phyloP scores from a whole-genome alignment of 176 grass and related monocot genomes.

The Coix lacrymajobi region DNA sequence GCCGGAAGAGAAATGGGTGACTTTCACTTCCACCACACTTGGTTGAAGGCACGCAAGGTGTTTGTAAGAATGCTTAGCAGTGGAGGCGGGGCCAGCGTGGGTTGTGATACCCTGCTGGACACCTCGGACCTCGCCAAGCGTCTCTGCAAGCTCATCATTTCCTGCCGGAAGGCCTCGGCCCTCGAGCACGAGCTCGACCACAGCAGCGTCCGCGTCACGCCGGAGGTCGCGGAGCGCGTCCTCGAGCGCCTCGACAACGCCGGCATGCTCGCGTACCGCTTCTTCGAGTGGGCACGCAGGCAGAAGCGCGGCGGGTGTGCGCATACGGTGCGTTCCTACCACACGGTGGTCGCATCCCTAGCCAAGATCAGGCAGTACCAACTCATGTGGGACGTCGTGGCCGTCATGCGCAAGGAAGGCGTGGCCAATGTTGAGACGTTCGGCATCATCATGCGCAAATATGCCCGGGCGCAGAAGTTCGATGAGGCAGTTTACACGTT shows the following conservation, averaged over 20 bases:
- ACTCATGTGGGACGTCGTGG: slow-evolving; percentile 86
- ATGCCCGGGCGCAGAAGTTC: slow-evolving; percentile 75
- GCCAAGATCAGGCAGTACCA: slow-evolving; percentile 92
- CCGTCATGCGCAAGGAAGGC: slow-evolving; percentile 60
- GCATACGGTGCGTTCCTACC: slow-evolving; percentile 71
- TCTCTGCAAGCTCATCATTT: slow-evolving; percentile 67
- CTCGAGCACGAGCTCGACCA: slow-evolving; percentile 75
- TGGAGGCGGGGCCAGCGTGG: not conserved
- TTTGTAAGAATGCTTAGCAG: slow-evolving; percentile 71
- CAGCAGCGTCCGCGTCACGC: slow-evolving; percentile 49
- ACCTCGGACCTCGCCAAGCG: slow-evolving; percentile 26
- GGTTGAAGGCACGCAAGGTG: slow-evolving; percentile 40
- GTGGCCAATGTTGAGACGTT: slow-evolving; percentile 79
- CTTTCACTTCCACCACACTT: not conserved
- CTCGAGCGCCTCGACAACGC: slow-evolving; percentile 74
- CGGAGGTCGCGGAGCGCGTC: slow-evolving; percentile 53
- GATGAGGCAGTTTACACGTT: slow-evolving; percentile 80
- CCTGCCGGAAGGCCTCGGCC: slow-evolving; percentile 35
- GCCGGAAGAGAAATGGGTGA: not conserved
- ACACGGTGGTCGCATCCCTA: slow-evolving; percentile 68
- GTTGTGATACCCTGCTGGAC: not conserved
- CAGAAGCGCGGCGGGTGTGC: slow-evolving; percentile 42
- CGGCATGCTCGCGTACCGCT: slow-evolving; percentile 82
- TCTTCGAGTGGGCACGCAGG: slow-evolving; percentile 80
- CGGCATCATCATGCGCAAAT: slow-evolving; percentile 87